Base-by-base conservation (phyloP, 768 basidiomycete species). In the Leccinellum luteum region DNA sequence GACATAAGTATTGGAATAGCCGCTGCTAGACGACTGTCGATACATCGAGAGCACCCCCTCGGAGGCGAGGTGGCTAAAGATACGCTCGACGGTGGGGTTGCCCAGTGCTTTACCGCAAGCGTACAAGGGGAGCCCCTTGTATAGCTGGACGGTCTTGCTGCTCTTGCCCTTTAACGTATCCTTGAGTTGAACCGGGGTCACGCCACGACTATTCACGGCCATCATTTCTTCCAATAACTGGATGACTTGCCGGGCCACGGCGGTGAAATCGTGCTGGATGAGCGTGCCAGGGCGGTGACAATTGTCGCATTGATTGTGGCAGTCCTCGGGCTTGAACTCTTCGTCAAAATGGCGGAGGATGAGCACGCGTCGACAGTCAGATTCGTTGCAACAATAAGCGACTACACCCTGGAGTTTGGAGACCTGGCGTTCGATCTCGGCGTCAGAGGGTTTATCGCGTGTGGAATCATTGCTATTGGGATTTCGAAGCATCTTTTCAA, bases 281-380 rank as follows among this genome's bases (percentile, higher is more conserved):
- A 79, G 64, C 9, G 74, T 76, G 15, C 77, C 75, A 31, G 76
- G 75, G 51, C 81, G 76, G 44, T 80, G 73, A 68, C 97, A 99
- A 60, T 92, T 94, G 70, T 98, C 91, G 71, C 97, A 99, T 4
- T 80, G 78, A 41, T 78, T 75, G 35, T 81, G 71, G 67, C 97
- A 99, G 15, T 83, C 62, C 25, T 69, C 74, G 31, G 80, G 75
- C 58, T 87, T 81, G 72, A 98, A 98, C 9, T 76, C 75, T 69
- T 99, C 92, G 60, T 84, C 85, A 64, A 97, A 98, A 71, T 92
- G 91, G n/a, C 81, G 80, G 17, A 99, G 82, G n/a, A 98, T 77
- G 63, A 92, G 90, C 6, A 83, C 79, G 3, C 97, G 87, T 14
- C 97, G 86, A 66, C 97, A 99, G 62, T 90, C 89, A 27, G 86